A percentile compares a stretch with the other conserved stretches of the same genome.
phyloP scores from a whole-genome alignment of 148 eudicot genomes.

The Fallopia convolvulus region DNA sequence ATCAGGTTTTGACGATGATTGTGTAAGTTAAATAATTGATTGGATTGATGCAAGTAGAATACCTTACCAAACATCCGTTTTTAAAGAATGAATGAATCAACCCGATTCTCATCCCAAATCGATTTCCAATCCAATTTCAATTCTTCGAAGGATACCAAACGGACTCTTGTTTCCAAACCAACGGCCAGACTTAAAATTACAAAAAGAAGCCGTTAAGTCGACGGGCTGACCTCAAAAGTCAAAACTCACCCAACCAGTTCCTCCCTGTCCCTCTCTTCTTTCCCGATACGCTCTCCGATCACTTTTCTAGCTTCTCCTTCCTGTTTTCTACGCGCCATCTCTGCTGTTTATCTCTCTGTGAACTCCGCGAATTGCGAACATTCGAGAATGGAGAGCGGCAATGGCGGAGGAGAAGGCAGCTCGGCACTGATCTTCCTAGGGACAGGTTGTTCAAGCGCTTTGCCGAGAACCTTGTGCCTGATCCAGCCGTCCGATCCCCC shows the following conservation, averaged over 20 bases:
- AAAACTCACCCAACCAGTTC: background rate
- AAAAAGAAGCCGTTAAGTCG: background rate
- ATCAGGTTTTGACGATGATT: too few species aligned
- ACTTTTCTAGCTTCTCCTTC: background rate
- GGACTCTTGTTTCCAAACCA: background rate
- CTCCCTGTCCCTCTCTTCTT: too few species aligned
- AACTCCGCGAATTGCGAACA: background rate
- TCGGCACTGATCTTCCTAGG: slow-evolving; percentile 78
- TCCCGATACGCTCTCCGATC: background rate
- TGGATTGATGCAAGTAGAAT: too few species aligned
- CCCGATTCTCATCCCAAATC: too few species aligned
- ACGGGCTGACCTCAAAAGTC: background rate
- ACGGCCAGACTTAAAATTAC: background rate
- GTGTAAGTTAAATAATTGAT: background rate
- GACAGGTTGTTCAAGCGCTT: slow-evolving; percentile 81
- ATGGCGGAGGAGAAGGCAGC: slow-evolving; percentile 13
- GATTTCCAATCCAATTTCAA: too few species aligned
- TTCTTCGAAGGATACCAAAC: too few species aligned
- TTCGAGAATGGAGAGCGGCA: slow-evolving; percentile 38
- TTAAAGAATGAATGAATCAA: too few species aligned
- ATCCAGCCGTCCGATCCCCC: slow-evolving; percentile 87
- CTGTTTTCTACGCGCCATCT: slow-evolving; percentile 4
- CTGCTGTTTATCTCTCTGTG: background rate
- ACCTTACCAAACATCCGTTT: too few species aligned
- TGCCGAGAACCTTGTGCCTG: slow-evolving; percentile 72